Conservation (phyloP, 2,329 filamentous ascomycete species). For the Fusarium domesticum region DNA sequence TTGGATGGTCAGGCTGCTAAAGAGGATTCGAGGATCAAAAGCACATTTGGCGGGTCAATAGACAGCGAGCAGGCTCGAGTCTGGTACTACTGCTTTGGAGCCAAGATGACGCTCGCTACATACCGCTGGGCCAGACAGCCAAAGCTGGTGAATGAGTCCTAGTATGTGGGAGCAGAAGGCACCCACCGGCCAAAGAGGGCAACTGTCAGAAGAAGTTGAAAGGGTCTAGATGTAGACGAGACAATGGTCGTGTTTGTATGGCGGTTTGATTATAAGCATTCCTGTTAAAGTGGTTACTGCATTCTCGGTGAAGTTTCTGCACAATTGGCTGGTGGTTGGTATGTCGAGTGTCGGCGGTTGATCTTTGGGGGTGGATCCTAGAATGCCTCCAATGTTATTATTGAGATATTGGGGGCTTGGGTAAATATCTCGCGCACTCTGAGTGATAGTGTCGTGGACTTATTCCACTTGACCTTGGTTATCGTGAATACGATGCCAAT, state of each 20-base stretch:
- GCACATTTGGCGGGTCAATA: conserved; percentile 9
- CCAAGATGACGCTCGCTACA: conserved; percentile 4
- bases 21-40: not conserved
- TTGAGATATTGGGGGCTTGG: not conserved
- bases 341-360: too few species aligned
- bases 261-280: not conserved
- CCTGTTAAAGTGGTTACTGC: not conserved
- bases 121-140: conserved; percentile 12
- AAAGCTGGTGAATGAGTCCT: not conserved
- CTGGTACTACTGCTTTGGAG: conserved; percentile 13
- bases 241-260: not conserved
- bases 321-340: not conserved
- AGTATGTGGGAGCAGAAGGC: not conserved
- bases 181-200: not conserved
- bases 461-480: too few species aligned
- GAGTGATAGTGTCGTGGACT: not conserved
- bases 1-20: not conserved
- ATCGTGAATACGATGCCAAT: too few species aligned
- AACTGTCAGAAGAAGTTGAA: not conserved
- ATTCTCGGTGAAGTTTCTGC: not conserved
- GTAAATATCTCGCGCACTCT: not conserved
- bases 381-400: not conserved
- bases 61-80: conserved; percentile 25
- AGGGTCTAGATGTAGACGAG: not conserved
- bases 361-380: not conserved